These are phyloP conservation scores for Brassica cretica DNA, from an alignment of 345 rosid genomes.

Conservation along the genomic window DNA sequence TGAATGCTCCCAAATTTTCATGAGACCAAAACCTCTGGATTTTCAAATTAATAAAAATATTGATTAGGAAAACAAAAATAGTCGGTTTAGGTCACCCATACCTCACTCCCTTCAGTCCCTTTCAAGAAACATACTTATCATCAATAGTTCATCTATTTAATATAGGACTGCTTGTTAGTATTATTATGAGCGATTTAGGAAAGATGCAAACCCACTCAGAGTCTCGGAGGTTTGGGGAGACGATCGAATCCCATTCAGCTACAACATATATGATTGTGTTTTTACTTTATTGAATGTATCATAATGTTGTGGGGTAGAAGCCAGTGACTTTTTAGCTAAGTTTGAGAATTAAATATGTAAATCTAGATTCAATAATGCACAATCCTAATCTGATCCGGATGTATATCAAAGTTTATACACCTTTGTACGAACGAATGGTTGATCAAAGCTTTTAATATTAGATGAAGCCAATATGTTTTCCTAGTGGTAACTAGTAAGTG, in stretches of 20 bases:
- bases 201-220: neutral
- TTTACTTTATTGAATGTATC: neutral
- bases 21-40: neutral
- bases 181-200: neutral
- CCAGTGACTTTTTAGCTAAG: slow-evolving; percentile 3
- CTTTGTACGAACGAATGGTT: neutral
- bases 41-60: neutral
- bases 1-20: neutral
- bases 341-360: neutral
- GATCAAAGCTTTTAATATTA: neutral
- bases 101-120: neutral
- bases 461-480: neutral
- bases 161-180: neutral
- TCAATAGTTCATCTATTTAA: neutral
- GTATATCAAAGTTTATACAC: neutral
- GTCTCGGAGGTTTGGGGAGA: neutral
- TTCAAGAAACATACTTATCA: slow-evolving; percentile 3
- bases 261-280: neutral
- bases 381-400: neutral
- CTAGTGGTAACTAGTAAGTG: neutral
- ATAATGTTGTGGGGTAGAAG: neutral
- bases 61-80: neutral
- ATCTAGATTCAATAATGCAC: neutral
- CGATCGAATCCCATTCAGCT: neutral
- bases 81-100: slow-evolving; percentile 9